Evolutionary conservation across 2,329 filamentous ascomycete species (phyloP), one percentile per base, ranked within the genome.

Genomic region (Coniosporium tulheliwenetii): DNA sequence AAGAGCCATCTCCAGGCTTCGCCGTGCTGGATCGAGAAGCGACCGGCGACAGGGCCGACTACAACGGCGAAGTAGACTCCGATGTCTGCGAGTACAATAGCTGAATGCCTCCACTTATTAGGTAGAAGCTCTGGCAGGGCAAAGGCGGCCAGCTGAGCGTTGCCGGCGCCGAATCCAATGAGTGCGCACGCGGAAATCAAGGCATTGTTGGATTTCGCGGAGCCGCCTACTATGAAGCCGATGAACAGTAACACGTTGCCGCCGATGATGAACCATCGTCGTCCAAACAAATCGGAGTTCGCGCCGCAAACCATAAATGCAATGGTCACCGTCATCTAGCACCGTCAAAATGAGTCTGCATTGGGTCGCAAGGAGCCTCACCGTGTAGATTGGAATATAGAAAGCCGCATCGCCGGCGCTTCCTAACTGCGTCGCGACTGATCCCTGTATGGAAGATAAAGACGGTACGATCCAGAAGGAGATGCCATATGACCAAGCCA

Each of bases 231-330:
- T 26, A 48, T 37, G 19, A 43, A 41, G 26, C 47, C 47, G n/a
- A 48, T 31, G 36, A 42, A 42, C 5, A 41, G 42, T 32, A 46
- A 33, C 14, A 63, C 48, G 44, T 67, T 66, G 13, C 65, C 65
- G 16, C 56, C 49, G 2, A 65, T 54, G 35, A 67, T 50, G 46
- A 67, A 67, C 62, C 62, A 67, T 30, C 64, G 55, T 41, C 67
- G 60, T 10, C 67, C 65, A 14, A 69, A 59, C 10, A 69, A 52
- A 49, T 70, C 66, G 9, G 62, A 66, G 49, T 69, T 69, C 5
- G 65, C 52, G 31, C 59, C 58, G 40, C 54, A 48, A 40, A 13
- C 19, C 15, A 40, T 15, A 9, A 37, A 37, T 4, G 13, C 36
- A 15, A 39, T 31, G 15, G 37, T 31, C n/a, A 26, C 12, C 15